Conservation (phyloP, 768 basidiomycete genomes). For the Mycena epipterygia region DNA sequence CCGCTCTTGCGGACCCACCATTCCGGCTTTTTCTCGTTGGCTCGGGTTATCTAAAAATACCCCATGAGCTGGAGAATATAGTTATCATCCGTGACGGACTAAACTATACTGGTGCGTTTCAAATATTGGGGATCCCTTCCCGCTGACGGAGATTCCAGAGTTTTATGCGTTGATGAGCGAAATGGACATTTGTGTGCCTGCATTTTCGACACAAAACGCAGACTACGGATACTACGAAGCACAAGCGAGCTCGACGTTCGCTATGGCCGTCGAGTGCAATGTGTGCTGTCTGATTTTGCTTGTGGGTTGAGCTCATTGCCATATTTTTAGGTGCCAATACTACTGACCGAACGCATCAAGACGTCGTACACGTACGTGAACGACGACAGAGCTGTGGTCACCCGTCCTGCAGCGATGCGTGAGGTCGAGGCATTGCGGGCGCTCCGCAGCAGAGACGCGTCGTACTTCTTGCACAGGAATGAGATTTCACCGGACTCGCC, state of each 20-base stretch:
- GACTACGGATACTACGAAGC: slow-evolving; percentile 49
- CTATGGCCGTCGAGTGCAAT: slow-evolving; percentile 55
- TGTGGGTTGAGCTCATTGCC: neutral
- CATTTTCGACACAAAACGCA: slow-evolving; percentile 53
- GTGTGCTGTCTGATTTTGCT: slow-evolving; percentile 36
- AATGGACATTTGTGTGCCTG: slow-evolving; percentile 58
- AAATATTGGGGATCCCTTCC: neutral
- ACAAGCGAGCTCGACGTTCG: slow-evolving; percentile 58
- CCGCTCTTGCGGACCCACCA: slow-evolving; percentile 44
- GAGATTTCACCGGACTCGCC: slow-evolving; percentile 31
- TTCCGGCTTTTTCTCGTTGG: slow-evolving; percentile 52
- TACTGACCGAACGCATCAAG: slow-evolving; percentile 55
- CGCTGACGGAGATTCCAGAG: slow-evolving; percentile 31
- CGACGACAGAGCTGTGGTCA: slow-evolving; percentile 51
- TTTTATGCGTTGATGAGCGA: slow-evolving; percentile 53
- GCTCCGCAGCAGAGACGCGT: slow-evolving; percentile 49
- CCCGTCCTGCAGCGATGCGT: slow-evolving; percentile 55
- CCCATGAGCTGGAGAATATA: slow-evolving; percentile 53
- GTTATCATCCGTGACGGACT: slow-evolving; percentile 51
- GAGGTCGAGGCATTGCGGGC: slow-evolving; percentile 55
- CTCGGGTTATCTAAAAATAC: slow-evolving; percentile 50
- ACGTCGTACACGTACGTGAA: slow-evolving; percentile 54
- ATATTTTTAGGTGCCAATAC: slow-evolving; percentile 51
- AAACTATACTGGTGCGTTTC: slow-evolving; percentile 44
- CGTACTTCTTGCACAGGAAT: slow-evolving; percentile 38